Evolutionary conservation across 805 yeast species (phyloP), one percentile per base, ranked within the genome.

Genomic region (Yamadazyma scolyti): DNA sequence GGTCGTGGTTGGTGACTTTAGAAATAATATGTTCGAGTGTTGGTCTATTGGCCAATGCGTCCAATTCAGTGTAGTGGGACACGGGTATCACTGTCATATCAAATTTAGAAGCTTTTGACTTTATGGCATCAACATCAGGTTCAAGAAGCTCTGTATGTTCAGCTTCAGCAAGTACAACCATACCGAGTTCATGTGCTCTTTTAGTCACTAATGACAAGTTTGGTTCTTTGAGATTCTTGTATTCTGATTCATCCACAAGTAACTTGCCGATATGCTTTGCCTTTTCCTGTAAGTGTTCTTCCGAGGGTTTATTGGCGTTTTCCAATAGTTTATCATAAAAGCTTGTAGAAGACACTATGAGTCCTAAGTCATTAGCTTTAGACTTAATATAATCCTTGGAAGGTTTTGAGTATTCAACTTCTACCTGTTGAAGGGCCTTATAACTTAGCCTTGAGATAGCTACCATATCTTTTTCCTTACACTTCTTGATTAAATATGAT

Each of bases 311-410:
- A 16, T 56, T 41, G 0, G 57, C 53, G 16, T 36, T 33, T n/a
- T 41, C 40, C 4, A 45, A 50, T 23, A 65, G 39, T 18, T 57
- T 52, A 13, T 61, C 67, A 29, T 58, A 54, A 13, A 48, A 47
- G 12, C 44, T 40, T 2, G 58, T 33, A 1, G 66, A 39, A 1
- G 63, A 42, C 3, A 62, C 45, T 13, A 54, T 54, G 15, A 56
- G 42, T 1, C 67, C 67, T 23, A 57, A 33, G 12, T 55, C 51
- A 37, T 58, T 57, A 9, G 70, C 67, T 36, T 58, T 62, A 4
- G 43, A 27, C 2, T 60, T 54, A 12, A 62, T 39, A 33, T 61
- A 61, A 1, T 44, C 51, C 34, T 53, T 53, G 11, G 46, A 43
- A 3, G 70, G 70, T 28, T 53, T 58, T 16, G 56, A 61, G 33